These are phyloP conservation scores for Euryodendron excelsum DNA, from an alignment of 148 eudicot genomes.

Conservation along the genomic window DNA sequence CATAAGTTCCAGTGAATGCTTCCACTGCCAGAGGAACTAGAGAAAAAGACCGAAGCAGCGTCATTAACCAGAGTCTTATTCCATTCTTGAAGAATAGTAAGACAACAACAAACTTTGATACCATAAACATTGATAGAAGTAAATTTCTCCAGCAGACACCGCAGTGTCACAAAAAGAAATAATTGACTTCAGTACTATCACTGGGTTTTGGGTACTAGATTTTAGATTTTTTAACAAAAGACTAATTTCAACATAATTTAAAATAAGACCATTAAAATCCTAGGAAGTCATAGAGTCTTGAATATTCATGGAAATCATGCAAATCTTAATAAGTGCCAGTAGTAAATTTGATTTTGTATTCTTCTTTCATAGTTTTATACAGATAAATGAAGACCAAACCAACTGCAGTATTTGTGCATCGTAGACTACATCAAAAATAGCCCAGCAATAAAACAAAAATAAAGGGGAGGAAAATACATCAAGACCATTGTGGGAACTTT, in stretches of 20 bases:
- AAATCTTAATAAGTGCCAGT: background rate
- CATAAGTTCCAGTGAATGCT: constrained; percentile 48
- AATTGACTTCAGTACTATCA: background rate
- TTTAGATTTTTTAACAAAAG: background rate
- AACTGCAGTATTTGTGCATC: background rate
- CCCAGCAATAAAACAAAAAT: too few relatives aligned
- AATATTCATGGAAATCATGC: background rate
- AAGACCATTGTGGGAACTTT: background rate
- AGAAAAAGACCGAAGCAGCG: constrained; percentile 2
- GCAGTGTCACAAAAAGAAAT: background rate
- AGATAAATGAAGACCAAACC: background rate
- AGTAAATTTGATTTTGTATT: background rate
- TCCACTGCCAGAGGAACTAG: constrained; percentile 10
- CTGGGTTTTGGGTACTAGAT: background rate
- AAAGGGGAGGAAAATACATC: too few relatives aligned
- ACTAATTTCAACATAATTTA: background rate
- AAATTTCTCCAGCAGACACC: constrained; percentile 1
- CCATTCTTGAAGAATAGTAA: background rate
- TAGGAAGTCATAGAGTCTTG: background rate
- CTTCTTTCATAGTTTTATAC: background rate
- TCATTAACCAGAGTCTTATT: background rate
- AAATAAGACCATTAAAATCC: background rate
- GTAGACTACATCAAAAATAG: background rate
- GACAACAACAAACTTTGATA: background rate
- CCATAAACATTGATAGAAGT: background rate